Base-by-base conservation (phyloP, 2,329 filamentous ascomycete genomes). In the Podosphaera xanthii region DNA sequence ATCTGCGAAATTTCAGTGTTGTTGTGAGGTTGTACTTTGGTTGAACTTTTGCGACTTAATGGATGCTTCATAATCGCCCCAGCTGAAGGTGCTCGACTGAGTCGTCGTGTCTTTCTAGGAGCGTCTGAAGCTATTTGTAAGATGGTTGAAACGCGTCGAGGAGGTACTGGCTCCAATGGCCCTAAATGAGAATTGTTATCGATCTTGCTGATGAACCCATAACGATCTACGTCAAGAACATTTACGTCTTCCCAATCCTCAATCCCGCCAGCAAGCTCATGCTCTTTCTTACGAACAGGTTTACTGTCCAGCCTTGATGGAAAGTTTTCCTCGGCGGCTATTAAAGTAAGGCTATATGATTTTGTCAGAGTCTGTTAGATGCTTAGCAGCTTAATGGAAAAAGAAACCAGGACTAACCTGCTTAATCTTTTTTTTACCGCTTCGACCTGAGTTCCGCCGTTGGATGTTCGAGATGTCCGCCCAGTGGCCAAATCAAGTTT, bases 231-330 rank as follows among this genome's bases (percentile, higher is more conserved):
- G 67, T 81, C 77, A 57, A 72, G 73, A 38, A 75, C 78, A 58
- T 80, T 72, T 2, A 85, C 71, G 63, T 84, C 78, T 65, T 83
- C 77, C 81, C 80, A 84, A 65, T 85, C 81, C 67, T 85, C 82
- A 30, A 83, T 72, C 14, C 79, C 78, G 54, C 79, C 78, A 12
- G 77, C 78, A 48, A 77, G 70, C 65, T 80, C 76, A 61, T 74
- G 72, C 56, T 64, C 68, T 67, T 61, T 70, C 67, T 58, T 65
- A 42, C 54, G 58, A 30, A 67, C 67, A 30, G 63, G 35, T 4
- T 60, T 61, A 54, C 65, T 69, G 3, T 60, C 61, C 44, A 65
- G 61, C 59, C 66, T 63, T n/a, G 53, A 14, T 12, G 10, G 10
- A 31, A 52, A 7, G 31, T 9, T 12, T 35, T 9, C 6, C 14